These are phyloP conservation scores for Neurospora sp. DNA, from an alignment of 2,329 filamentous ascomycete genomes.

Conservation along the genomic window DNA sequence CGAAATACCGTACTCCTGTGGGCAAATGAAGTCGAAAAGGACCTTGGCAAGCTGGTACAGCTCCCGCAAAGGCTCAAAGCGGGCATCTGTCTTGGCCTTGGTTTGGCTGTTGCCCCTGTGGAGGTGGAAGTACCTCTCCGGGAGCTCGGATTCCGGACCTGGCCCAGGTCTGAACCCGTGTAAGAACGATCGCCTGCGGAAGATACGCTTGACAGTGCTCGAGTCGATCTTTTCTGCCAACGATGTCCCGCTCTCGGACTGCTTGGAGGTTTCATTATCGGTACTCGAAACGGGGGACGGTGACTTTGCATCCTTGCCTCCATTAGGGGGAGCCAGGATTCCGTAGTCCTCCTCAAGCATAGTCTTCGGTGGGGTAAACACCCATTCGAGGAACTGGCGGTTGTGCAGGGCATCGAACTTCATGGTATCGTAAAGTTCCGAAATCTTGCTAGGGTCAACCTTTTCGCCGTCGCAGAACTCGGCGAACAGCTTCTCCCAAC, in stretches of 20 bases:
- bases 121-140: conserved; percentile 78
- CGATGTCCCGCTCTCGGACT: conserved; percentile 25
- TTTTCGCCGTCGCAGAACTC: conserved; percentile 97
- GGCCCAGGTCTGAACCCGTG: conserved; percentile 36
- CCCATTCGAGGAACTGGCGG: conserved; percentile 90
- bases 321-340: conserved; percentile 22
- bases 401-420: conserved; percentile 98
- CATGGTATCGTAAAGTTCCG: conserved; percentile 98
- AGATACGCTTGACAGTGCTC: conserved; percentile 39
- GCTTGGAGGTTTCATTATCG: conserved; percentile 10
- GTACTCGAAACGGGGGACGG: neutral
- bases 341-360: conserved; percentile 65
- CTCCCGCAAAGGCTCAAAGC: conserved; percentile 81
- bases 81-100: conserved; percentile 71
- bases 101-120: conserved; percentile 67
- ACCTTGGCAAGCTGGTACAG: conserved; percentile 91
- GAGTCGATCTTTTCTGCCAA: conserved; percentile 24
- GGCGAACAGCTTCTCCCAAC: conserved; percentile 96
- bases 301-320: conserved; percentile 14
- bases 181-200: conserved; percentile 51
- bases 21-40: conserved; percentile 95
- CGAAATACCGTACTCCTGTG: conserved; percentile 95
- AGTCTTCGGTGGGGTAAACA: conserved; percentile 76
- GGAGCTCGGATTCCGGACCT: conserved; percentile 42
- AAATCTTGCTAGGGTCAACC: conserved; percentile 97